Base-by-base conservation (phyloP, 2,329 filamentous ascomycete genomes). In the Capronia epimyces region DNA sequence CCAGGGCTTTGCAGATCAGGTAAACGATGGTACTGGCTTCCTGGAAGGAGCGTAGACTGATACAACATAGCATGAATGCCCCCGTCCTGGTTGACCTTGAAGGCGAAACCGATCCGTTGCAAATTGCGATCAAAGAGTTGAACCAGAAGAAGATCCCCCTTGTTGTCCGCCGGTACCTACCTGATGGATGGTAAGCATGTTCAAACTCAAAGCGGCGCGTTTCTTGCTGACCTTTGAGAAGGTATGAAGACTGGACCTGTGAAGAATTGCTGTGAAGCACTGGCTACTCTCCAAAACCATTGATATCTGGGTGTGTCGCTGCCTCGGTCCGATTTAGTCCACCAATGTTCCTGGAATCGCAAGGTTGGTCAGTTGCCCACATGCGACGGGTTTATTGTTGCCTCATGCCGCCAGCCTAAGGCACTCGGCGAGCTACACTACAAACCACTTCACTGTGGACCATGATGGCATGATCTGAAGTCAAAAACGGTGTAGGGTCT, bases 201-300 rank as follows among this genome's bases (percentile, higher is more conserved):
- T 18, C 7, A 31, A 13, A 41, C 16, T 46, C 4, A 22, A 3
- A 40, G 16, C 20, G 9, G 12, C 20, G 9, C 27, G 15, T 20
- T 7, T 16, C 31, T 29, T 31, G 51, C 60, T 66, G 52, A 67
- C 44, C 29, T 10, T 2, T 40, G 10, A 46, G n/a, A 60, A 91
- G 87, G 75, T 97, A 97, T 71, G 93, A 98, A 78, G 93, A 98
- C 70, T 98, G 93, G 93, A 95, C 90, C 29, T 96, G 90, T 72
- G 93, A 97, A 73, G 93, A 98, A 72, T 77, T 97, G 59, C 79
- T 95, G 49, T 78, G 71, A 66, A 29, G 20, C 8, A 9, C 16
- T 5, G 16, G 36, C 8, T 20, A 13, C 9, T 5, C 7, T 39
- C n/a, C 3, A 9, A 6, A 32, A 32, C 3, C 6, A 3, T 32